phyloP scores from a whole-genome alignment of 805 yeast species.

The Metschnikowia sp. region DNA sequence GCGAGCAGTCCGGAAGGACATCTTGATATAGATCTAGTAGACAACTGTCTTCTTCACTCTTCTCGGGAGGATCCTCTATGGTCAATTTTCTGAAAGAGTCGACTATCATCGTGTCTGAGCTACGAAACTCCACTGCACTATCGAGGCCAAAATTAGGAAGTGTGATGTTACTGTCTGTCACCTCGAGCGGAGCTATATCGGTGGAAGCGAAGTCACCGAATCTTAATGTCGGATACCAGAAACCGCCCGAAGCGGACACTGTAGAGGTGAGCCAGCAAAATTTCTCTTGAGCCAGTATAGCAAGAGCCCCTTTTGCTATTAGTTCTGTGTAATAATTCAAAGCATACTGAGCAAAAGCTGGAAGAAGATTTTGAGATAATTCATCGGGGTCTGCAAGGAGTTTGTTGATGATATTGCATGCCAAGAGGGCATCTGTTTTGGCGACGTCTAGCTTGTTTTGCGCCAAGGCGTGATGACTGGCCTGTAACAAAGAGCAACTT shows the following conservation, averaged over 20 bases:
- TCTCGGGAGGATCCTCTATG: not conserved
- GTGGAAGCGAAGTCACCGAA: constrained; percentile 5
- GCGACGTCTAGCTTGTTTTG: constrained; percentile 8
- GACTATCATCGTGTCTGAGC: not conserved
- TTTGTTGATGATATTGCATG: constrained; percentile 9
- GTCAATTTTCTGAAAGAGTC: not conserved
- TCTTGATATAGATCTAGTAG: constrained; percentile 42
- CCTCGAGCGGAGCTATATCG: constrained; percentile 7
- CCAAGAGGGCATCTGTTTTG: constrained; percentile 9
- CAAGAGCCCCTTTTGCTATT: constrained; percentile 5
- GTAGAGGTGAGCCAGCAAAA: constrained; percentile 17
- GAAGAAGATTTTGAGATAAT: not conserved
- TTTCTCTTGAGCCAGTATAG: constrained; percentile 15
- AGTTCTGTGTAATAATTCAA: constrained; percentile 8
- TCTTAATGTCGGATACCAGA: constrained; percentile 15
- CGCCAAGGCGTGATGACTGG: constrained; percentile 11
- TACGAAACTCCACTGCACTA: constrained; percentile 2
- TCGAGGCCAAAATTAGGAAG: constrained; percentile 5
- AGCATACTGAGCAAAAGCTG: constrained; percentile 10
- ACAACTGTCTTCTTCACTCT: not conserved
- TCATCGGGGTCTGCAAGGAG: constrained; percentile 3
- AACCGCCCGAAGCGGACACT: constrained; percentile 11
- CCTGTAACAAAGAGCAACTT: constrained; percentile 9
- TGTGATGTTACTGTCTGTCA: constrained; percentile 1
- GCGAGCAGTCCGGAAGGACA: constrained; percentile 64